Conservation (phyloP, 805 yeast species). For the Yamadazyma endophytica region DNA sequence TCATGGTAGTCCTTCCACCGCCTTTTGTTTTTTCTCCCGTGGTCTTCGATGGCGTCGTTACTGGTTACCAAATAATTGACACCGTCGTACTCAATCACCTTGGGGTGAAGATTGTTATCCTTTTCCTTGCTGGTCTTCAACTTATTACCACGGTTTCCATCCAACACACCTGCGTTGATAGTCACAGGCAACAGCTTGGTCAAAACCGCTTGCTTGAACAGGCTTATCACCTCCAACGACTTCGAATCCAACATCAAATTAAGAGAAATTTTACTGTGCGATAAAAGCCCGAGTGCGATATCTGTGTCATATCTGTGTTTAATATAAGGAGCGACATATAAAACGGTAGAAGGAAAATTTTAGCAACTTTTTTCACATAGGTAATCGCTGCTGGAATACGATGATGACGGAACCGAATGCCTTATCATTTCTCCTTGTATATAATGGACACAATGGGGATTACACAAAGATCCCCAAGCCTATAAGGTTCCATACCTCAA, state of each 20-base stretch:
- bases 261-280: too few relatives aligned
- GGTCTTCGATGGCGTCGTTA: constrained; percentile 29
- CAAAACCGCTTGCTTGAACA: constrained; percentile 32
- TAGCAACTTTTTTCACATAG: too few relatives aligned
- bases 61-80: constrained; percentile 30
- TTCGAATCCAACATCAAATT: constrained; percentile 32
- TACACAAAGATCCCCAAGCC: constrained; percentile 35
- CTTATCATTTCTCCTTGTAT: constrained; percentile 22
- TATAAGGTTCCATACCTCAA: constrained; percentile 32
- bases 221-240: constrained; percentile 34
- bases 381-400: too few relatives aligned
- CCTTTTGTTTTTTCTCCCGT: constrained; percentile 26
- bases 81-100: constrained; percentile 38
- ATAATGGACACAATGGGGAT: constrained; percentile 38
- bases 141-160: constrained; percentile 31
- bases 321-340: too few relatives aligned
- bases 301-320: too few relatives aligned
- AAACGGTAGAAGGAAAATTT: too few relatives aligned
- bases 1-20: constrained; percentile 27
- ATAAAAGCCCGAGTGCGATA: too few relatives aligned
- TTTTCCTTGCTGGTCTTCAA: constrained; percentile 13
- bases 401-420: constrained; percentile 12
- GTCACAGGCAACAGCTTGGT: constrained; percentile 11
- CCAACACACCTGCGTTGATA: constrained; percentile 6
- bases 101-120: constrained; percentile 20